Conservation (phyloP, 2,329 filamentous ascomycete genomes). For the Pyrenophora seminiperda region DNA sequence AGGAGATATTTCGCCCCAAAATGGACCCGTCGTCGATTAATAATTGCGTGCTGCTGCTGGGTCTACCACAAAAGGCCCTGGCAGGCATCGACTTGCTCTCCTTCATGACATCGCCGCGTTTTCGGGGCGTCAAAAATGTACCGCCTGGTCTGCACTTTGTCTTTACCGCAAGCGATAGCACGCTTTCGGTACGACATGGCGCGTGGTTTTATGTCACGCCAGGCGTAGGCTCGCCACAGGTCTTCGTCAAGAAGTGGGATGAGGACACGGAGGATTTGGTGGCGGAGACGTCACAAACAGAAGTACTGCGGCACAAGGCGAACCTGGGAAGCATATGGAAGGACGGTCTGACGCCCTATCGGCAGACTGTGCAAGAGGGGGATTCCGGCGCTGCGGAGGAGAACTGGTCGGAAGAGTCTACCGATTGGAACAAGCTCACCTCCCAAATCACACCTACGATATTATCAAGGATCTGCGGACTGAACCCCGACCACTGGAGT, state of each 20-base stretch:
- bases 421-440: constrained; percentile 61
- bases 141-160: constrained; percentile 65
- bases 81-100: constrained; percentile 63
- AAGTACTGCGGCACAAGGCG: constrained; percentile 57
- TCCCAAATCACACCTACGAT: constrained; percentile 55
- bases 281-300: constrained; percentile 49
- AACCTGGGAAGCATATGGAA: constrained; percentile 63
- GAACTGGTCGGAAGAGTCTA: constrained; percentile 49
- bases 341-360: constrained; percentile 56
- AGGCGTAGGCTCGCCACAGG: constrained; percentile 42
- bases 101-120: constrained; percentile 66
- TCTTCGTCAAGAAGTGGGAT: constrained; percentile 65
- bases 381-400: constrained; percentile 39
- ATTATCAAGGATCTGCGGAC: constrained; percentile 57
- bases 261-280: constrained; percentile 53
- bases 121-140: constrained; percentile 65
- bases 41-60: constrained; percentile 51
- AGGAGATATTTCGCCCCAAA: constrained; percentile 40
- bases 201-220: constrained; percentile 63
- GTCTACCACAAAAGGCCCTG: constrained; percentile 53
- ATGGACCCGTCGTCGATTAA: constrained; percentile 45
- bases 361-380: constrained; percentile 47
- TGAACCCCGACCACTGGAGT: constrained; percentile 57
- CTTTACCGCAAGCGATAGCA: constrained; percentile 63
- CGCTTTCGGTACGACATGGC: constrained; percentile 65